Percentiles rank a stretch among this genome's conserved stretches.
Conservation (phyloP, 1,284 basidiomycete genomes). For the Vanrija sp. region DNA sequence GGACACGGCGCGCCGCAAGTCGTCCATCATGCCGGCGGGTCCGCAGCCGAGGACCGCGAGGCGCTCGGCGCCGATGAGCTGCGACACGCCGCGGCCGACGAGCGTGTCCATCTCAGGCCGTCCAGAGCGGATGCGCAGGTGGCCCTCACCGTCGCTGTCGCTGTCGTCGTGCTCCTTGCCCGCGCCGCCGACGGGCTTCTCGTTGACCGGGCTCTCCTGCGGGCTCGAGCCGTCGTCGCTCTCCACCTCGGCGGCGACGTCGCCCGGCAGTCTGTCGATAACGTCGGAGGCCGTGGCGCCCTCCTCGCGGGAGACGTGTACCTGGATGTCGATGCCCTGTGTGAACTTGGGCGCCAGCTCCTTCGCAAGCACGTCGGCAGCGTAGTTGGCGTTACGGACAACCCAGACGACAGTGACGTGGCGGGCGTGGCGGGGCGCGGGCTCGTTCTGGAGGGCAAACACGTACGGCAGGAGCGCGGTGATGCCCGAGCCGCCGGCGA, state of each 20-base stretch:
- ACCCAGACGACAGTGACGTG: constrained; percentile 25
- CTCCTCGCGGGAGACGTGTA: constrained; percentile 13
- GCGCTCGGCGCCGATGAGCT: constrained; percentile 12
- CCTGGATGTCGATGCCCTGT: constrained; percentile 4
- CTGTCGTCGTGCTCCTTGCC: not conserved
- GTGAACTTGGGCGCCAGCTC: constrained; percentile 15
- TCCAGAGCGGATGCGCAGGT: constrained; percentile 2
- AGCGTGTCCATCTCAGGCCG: constrained; percentile 19
- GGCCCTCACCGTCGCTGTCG: not conserved
- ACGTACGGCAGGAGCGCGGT: constrained; percentile 32
- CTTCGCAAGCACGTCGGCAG: constrained; percentile 23
- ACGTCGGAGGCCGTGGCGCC: not conserved
- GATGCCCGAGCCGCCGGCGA: constrained; percentile 34
- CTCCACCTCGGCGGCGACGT: not conserved
- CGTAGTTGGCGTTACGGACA: constrained; percentile 23
- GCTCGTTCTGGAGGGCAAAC: constrained; percentile 9
- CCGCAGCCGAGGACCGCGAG: constrained; percentile 33
- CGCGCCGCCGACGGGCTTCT: no score
- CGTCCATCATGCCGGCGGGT: constrained; percentile 35
- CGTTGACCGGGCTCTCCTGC: no score
- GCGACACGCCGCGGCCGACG: not conserved
- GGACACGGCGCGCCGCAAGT: constrained; percentile 20
- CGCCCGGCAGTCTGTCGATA: not conserved
- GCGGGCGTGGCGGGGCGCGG: not conserved
- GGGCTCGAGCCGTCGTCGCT: not conserved